Evolutionary conservation across 805 yeast species (phyloP).

Genomic region (Candida bentonensis): DNA sequence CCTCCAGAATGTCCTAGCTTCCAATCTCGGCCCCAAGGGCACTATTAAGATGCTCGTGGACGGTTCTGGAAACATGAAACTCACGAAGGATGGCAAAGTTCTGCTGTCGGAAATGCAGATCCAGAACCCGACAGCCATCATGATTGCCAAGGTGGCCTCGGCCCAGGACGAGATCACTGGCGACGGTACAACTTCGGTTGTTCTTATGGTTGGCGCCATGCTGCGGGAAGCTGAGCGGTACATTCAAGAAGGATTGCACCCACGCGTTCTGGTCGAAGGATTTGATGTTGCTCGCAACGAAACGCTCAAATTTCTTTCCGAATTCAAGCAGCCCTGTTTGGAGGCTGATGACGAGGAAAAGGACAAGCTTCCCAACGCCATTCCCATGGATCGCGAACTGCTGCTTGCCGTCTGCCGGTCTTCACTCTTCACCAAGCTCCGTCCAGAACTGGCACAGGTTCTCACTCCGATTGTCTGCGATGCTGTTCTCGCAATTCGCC

Average conservation of each 20-base stretch:
- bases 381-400: constrained; percentile 67
- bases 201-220: constrained; percentile 84
- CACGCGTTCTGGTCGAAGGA: constrained; percentile 88
- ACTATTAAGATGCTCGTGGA: constrained; percentile 93
- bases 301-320: constrained; percentile 53
- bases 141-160: constrained; percentile 90
- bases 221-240: constrained; percentile 89
- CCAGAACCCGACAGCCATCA: constrained; percentile 77
- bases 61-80: constrained; percentile 89
- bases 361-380: constrained; percentile 21
- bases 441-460: constrained; percentile 58
- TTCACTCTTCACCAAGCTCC: constrained; percentile 77
- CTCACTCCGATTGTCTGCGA: constrained; percentile 92
- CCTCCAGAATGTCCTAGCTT: constrained; percentile 76
- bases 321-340: constrained; percentile 31
- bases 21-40: constrained; percentile 94
- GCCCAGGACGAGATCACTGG: constrained; percentile 99
- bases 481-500: constrained; percentile 72
- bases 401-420: constrained; percentile 85
- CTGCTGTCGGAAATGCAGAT: constrained; percentile 92
- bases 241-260: constrained; percentile 89
- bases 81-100: constrained; percentile 95
- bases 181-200: constrained; percentile 96
- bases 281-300: constrained; percentile 80
- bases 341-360: not conserved